Conservation (phyloP, 768 basidiomycete genomes). For the Auricularia cornea region DNA sequence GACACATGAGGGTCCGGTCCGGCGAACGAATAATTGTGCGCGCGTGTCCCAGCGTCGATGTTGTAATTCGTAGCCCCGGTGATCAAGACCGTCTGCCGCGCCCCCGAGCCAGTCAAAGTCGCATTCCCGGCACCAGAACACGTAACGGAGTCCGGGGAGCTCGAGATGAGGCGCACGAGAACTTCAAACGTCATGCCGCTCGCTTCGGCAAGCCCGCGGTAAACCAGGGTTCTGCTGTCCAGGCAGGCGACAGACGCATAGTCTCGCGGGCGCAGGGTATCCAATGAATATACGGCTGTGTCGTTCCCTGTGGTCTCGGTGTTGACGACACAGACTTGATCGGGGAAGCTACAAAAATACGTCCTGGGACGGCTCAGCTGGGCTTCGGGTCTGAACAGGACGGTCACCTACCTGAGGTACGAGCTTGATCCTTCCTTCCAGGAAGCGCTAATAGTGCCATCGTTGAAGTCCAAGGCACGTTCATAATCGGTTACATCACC, state of each 20-base stretch:
- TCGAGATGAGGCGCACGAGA: slow-evolving; percentile 38
- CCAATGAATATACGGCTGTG: slow-evolving; percentile 30
- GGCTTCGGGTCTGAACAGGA: not conserved
- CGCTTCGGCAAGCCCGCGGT: slow-evolving; percentile 36
- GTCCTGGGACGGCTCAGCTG: slow-evolving; percentile 22
- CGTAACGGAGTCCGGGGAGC: slow-evolving; percentile 18
- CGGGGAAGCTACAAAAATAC: slow-evolving; percentile 63
- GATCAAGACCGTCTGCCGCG: slow-evolving; percentile 54
- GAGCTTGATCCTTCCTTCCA: slow-evolving; percentile 47
- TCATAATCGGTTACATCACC: slow-evolving; percentile 32
- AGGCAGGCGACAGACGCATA: slow-evolving; percentile 49
- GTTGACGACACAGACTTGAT: slow-evolving; percentile 46
- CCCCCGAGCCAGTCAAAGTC: slow-evolving; percentile 33
- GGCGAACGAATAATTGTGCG: slow-evolving; percentile 51
- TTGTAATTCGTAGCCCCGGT: slow-evolving; percentile 66
- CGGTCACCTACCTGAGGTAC: slow-evolving; percentile 40
- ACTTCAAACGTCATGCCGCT: slow-evolving; percentile 67
- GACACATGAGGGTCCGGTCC: slow-evolving; percentile 50
- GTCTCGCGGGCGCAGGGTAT: slow-evolving; percentile 27
- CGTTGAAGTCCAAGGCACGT: slow-evolving; percentile 65
- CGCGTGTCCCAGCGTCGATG: slow-evolving; percentile 49
- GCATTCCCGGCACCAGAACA: slow-evolving; percentile 30
- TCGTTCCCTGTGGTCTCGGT: slow-evolving; percentile 10
- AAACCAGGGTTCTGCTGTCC: slow-evolving; percentile 40
- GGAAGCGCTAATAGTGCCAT: slow-evolving; percentile 44